Percentiles rank a stretch among this genome's conserved stretches.
These are phyloP conservation scores for Polygonum maritimum DNA, from an alignment of 148 eudicot genomes.

Conservation along the genomic window DNA sequence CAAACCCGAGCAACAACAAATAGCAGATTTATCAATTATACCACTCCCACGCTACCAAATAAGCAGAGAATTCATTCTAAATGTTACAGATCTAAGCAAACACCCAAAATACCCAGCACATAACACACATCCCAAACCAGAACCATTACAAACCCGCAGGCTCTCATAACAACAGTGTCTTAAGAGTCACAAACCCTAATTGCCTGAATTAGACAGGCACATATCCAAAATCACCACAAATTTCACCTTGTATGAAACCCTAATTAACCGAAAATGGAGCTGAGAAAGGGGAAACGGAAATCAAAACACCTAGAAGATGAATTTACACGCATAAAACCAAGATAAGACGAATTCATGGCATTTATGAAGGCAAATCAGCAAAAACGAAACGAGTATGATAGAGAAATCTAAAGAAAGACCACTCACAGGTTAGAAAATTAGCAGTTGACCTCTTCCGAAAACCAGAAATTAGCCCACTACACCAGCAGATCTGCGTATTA, in stretches of 20 bases:
- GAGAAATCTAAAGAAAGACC: background rate
- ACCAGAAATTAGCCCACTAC: conserved; percentile 23
- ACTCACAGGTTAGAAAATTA: conserved; percentile 14
- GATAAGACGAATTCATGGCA: background rate
- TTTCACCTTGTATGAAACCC: background rate
- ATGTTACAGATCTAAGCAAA: conserved; percentile 1
- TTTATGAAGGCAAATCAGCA: background rate
- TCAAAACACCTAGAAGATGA: background rate
- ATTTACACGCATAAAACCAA: background rate
- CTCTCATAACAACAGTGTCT: background rate
- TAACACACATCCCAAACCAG: background rate
- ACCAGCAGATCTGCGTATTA: too few relatives aligned
- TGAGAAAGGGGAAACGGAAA: background rate
- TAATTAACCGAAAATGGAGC: background rate
- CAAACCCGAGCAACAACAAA: background rate
- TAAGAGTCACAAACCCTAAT: background rate
- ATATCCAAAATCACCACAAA: background rate
- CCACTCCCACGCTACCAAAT: background rate
- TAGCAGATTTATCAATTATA: background rate
- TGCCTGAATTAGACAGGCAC: background rate
- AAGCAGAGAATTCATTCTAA: background rate
- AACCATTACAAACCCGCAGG: background rate
- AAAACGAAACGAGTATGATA: background rate
- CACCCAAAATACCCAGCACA: background rate
- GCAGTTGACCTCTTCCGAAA: conserved; percentile 2